A percentile compares a stretch with the other conserved stretches of the same genome.
Evolutionary conservation across 495 filamentous ascomycete species (phyloP).

Genomic region (Amorphotheca resinae): DNA sequence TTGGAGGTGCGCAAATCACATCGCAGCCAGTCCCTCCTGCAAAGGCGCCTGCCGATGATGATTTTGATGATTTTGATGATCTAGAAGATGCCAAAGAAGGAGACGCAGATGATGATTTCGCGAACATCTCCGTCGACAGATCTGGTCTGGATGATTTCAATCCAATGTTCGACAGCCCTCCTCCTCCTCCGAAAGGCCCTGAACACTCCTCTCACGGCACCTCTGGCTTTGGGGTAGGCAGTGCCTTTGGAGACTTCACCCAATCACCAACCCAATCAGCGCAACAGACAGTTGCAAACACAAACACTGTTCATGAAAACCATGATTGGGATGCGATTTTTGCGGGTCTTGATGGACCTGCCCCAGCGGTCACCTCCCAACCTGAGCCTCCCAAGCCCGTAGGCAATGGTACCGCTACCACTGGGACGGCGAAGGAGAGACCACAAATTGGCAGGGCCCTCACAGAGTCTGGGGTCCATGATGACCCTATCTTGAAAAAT

Average conservation of each 20-base stretch:
- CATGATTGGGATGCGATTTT: conserved; percentile 97
- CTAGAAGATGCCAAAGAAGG: conserved; percentile 82
- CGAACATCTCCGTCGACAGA: conserved; percentile 36
- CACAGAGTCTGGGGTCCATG: conserved; percentile 62
- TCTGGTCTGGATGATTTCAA: conserved; percentile 55
- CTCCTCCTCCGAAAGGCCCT: conserved; percentile 23
- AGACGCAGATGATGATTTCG: conserved; percentile 83
- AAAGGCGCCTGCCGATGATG: conserved; percentile 48
- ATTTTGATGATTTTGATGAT: conserved; percentile 76
- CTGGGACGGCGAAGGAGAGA: conserved; percentile 7
- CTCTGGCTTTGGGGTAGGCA: conserved; percentile 14
- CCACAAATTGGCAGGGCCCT: conserved; percentile 49
- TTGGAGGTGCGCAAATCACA: conserved; percentile 12
- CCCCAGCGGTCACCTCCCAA: conserved; percentile 7
- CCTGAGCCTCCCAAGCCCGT: conserved; percentile 3
- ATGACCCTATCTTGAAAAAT: conserved; percentile 85
- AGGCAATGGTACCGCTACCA: conserved; percentile 9
- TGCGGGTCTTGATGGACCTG: conserved; percentile 51
- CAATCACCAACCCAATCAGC: conserved; percentile 8
- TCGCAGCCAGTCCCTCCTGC: conserved; percentile 25
- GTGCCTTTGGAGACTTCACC: conserved; percentile 16
- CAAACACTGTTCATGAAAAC: conserved; percentile 22
- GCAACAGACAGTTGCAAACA: conserved; percentile 22
- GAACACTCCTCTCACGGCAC: conserved; percentile 27
- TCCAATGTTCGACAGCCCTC: conserved; percentile 47